Conservation (phyloP, 2,329 filamentous ascomycete species). For the Ascochyta fabae region DNA sequence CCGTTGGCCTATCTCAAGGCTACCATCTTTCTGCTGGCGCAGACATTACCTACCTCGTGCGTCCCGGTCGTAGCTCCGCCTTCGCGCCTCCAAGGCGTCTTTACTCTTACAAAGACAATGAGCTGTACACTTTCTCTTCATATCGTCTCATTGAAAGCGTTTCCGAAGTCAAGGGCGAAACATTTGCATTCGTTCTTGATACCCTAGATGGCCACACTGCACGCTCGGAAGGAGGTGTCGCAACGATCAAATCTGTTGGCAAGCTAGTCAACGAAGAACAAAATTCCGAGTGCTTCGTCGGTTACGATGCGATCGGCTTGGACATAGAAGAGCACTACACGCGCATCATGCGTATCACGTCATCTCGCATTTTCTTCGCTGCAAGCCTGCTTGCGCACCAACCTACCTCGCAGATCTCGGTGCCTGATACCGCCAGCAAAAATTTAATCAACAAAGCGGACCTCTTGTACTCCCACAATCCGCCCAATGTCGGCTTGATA, state of each 20-base stretch:
- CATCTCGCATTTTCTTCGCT: constrained; percentile 13
- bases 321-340: constrained; percentile 28
- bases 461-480: constrained; percentile 13
- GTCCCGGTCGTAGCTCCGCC: constrained; percentile 26
- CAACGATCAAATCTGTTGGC: constrained; percentile 22
- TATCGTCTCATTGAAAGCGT: constrained; percentile 29
- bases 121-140: constrained; percentile 18
- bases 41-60: constrained; percentile 33
- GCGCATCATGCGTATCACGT: constrained; percentile 12
- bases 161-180: constrained; percentile 20
- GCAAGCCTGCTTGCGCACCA: constrained; percentile 31
- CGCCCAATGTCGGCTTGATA: constrained; percentile 7
- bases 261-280: constrained; percentile 19
- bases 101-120: constrained; percentile 29
- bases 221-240: constrained; percentile 24
- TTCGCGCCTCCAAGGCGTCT: constrained; percentile 27
- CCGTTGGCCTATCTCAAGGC: constrained; percentile 29
- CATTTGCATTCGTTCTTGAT: constrained; percentile 27
- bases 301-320: constrained; percentile 24
- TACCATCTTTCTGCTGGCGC: constrained; percentile 25
- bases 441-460: constrained; percentile 20
- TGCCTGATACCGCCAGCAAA: constrained; percentile 14
- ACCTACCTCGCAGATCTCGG: constrained; percentile 20
- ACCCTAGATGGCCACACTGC: constrained; percentile 31
- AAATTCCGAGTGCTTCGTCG: constrained; percentile 15